phyloP scores from a whole-genome alignment of 2,329 filamentous ascomycete species.

The Daldinia sp. region DNA sequence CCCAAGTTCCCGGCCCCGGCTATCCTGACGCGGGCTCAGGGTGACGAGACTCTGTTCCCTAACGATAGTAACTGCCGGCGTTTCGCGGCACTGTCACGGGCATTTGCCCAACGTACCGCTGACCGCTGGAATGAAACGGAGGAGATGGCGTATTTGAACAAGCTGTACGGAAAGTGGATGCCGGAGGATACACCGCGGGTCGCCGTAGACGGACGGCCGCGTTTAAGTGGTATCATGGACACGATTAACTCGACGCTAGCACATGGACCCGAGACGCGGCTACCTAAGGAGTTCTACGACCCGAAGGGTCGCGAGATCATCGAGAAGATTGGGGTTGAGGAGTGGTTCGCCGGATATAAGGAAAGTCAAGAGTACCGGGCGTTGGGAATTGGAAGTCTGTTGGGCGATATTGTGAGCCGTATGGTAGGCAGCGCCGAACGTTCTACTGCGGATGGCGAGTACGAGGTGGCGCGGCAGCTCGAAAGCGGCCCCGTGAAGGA shows the following conservation, averaged over 20 bases:
- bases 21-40: slow-evolving; percentile 72
- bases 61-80: slow-evolving; percentile 81
- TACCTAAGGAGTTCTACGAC: slow-evolving; percentile 92
- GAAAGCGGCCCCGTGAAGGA: slow-evolving; percentile 50
- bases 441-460: slow-evolving; percentile 65
- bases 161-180: slow-evolving; percentile 86
- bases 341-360: slow-evolving; percentile 91
- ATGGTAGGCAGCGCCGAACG: slow-evolving; percentile 77
- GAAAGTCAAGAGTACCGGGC: slow-evolving; percentile 89
- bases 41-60: slow-evolving; percentile 83
- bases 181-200: slow-evolving; percentile 75
- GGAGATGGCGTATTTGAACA: slow-evolving; percentile 87
- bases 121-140: slow-evolving; percentile 79
- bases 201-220: slow-evolving; percentile 85
- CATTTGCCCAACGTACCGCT: slow-evolving; percentile 78
- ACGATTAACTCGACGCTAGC: slow-evolving; percentile 90
- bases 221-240: slow-evolving; percentile 92
- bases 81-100: slow-evolving; percentile 75
- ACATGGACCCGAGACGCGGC: slow-evolving; percentile 81
- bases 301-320: slow-evolving; percentile 75
- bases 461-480: slow-evolving; percentile 57
- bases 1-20: slow-evolving; percentile 69
- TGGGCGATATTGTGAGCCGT: slow-evolving; percentile 84
- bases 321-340: slow-evolving; percentile 82
- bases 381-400: slow-evolving; percentile 84